Base-by-base conservation (phyloP, 441 rosid species). In the Euphorbia schlechtendalii region DNA sequence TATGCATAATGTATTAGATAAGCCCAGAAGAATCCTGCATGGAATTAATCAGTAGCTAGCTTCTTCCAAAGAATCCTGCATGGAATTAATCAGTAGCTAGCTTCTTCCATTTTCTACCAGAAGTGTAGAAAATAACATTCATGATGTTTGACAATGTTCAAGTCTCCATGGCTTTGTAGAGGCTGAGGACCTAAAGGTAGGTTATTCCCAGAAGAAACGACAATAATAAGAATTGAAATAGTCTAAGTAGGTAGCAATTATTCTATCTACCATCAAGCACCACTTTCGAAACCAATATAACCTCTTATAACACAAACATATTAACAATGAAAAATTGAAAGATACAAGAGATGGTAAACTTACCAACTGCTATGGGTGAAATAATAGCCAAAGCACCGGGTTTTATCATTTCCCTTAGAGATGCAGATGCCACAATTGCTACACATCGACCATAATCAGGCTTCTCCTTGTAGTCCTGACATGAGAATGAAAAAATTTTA, bases 381-480 rank as follows among this genome's bases (percentile, higher is more conserved):
- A 82, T 75, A 51, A 87, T 86, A 69, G 98, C 99, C 79, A 94
- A 76, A 78, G 84, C 96, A 69, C 99, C 99, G 2, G 98, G 98
- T 73, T 94, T 89, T 72, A 94, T 87, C 99, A 94, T 94, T 85
- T 94, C 96, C 76, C 83, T 88, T 81, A 94, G 69, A 63, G 99
- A 89, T 8, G 98, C 96, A 75, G 98, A 84, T 60, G 99, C 99
- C 28, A 94, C 99, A 30, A 94, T 91, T 68, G 98, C 95, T 40
- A 94, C 99, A 79, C 99, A 94, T 34, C 98, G 98, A 64, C 91
- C 89, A 76, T 91, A 94, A 76, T 94, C 96, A 48, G 99, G 99
- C 74, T 89, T 94, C 84, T 89, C 99, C 81, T 83, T 86, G 81
- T 89, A 91, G 66, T 89, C 94, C 99, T 94, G 83, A 41, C 13